Conservation (phyloP, 73 alveolate species). For the Tetrahymena borealis region DNA sequence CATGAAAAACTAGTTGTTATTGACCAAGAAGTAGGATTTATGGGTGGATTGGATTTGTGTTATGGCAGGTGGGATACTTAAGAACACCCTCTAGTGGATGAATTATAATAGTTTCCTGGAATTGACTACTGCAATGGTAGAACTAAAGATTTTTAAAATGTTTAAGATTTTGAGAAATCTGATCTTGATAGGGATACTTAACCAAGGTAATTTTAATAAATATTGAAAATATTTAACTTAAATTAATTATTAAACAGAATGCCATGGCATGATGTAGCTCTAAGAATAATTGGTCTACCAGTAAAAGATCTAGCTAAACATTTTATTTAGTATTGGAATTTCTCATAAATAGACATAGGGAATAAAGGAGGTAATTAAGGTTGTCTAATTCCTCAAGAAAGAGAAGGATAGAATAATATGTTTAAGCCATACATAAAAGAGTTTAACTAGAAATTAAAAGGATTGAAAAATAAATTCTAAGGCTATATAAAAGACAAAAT, state of each 20-base stretch:
- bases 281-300: constrained; percentile 71
- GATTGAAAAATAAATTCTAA: neutral
- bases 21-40: constrained; percentile 73
- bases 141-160: constrained; percentile 56
- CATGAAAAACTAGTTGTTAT: constrained; percentile 88
- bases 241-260: constrained; percentile 29
- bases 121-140: constrained; percentile 83
- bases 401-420: neutral
- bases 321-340: constrained; percentile 88
- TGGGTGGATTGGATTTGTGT: constrained; percentile 92
- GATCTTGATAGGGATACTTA: constrained; percentile 45
- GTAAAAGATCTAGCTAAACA: constrained; percentile 88
- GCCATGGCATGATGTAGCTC: constrained; percentile 93
- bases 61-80: constrained; percentile 86
- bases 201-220: constrained; percentile 20
- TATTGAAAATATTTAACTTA: neutral
- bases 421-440: neutral
- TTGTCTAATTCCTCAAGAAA: neutral
- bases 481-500: neutral
- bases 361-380: neutral
- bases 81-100: constrained; percentile 70
- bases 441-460: neutral
- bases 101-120: constrained; percentile 63
- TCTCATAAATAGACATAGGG: neutral
- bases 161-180: constrained; percentile 42